Base-by-base conservation (phyloP, 2,329 filamentous ascomycete genomes). In the Diplodia corticola region DNA sequence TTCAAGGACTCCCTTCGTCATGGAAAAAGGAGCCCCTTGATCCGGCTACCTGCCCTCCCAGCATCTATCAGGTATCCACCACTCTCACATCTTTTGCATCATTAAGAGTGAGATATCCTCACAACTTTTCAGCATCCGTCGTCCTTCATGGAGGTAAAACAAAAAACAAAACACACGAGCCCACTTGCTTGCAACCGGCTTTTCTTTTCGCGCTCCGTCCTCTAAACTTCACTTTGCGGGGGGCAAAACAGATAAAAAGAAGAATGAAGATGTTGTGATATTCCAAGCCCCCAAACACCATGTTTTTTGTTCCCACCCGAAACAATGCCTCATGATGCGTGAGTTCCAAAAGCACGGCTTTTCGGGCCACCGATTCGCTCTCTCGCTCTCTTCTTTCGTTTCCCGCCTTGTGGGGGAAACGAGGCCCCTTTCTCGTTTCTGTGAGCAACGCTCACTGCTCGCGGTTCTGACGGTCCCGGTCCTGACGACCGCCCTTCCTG, bases 401-500 rank as follows among this genome's bases (percentile, higher is more conserved):
- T 20, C n/a, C 40, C 40, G 40, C 40, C 48, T 13, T 20, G 51
- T 10, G 30, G 30, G 30, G 20, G n/a, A 65, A 55, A 50, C 12
- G 4, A 49, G 40, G 40, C 40, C 40, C 17, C 20, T 40, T 51
- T 57, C 30, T 12, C 7, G 17, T 44, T 35, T 44, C 30, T 5
- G 4, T 20, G n/a, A 26, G 13, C 55, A 9, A 24, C 5, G 46
- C 68, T 67, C 46, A 63, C 60, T 68, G 65, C 61, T 69, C 57
- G 55, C 65, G 59, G 48, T 68, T 68, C 65, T 68, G 68, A n/a
- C 68, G 55, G 53, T 69, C 55, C 49, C 65, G 57, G 48, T 68
- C 66, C 65, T 68, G 68, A 22, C 68, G 55, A 49, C 37, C 70
- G 24, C 76, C 76, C 22, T 67, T 66, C 55, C 75, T 70, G 68